Evolutionary conservation across 1,139 yeast genomes (phyloP).

Genomic region (Arxiozyma bovina): DNA sequence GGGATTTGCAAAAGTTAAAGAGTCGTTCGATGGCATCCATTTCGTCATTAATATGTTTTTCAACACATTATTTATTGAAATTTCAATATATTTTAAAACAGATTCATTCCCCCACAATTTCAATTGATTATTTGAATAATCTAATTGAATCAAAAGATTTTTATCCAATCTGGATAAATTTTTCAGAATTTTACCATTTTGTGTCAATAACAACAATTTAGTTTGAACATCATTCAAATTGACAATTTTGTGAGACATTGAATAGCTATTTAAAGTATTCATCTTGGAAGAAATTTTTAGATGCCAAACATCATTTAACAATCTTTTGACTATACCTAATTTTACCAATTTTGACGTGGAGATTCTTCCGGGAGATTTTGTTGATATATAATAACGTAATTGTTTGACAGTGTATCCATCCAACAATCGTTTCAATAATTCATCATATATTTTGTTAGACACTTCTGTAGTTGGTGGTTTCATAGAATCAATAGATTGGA

Average conservation of each 20-base stretch:
- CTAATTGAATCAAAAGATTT: slow-evolving; percentile 8
- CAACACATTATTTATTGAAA: slow-evolving; percentile 33
- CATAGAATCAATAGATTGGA: slow-evolving; percentile 27
- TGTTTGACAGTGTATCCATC: slow-evolving; percentile 29
- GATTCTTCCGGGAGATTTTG: slow-evolving; percentile 4
- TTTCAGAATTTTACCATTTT: slow-evolving; percentile 35
- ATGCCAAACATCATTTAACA: slow-evolving; percentile 38
- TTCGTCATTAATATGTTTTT: slow-evolving; percentile 25
- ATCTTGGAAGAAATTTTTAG: slow-evolving; percentile 14
- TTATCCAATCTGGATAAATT: slow-evolving; percentile 22
- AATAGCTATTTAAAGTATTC: not conserved
- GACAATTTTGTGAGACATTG: slow-evolving; percentile 18
- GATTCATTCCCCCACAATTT: slow-evolving; percentile 29
- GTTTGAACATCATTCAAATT: slow-evolving; percentile 25
- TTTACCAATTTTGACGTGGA: slow-evolving; percentile 10
- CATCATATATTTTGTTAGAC: slow-evolving; percentile 26
- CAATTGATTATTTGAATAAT: slow-evolving; percentile 8
- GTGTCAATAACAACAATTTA: slow-evolving; percentile 29
- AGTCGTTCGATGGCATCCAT: not conserved
- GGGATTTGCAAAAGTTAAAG: no score
- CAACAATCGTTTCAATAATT: slow-evolving; percentile 22
- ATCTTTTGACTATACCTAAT: slow-evolving; percentile 19
- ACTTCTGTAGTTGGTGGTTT: slow-evolving; percentile 23
- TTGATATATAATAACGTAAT: slow-evolving; percentile 21
- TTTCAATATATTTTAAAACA: slow-evolving; percentile 32